Base-by-base conservation (phyloP, 495 filamentous ascomycete genomes). In the Aspergillus haitiensis region DNA sequence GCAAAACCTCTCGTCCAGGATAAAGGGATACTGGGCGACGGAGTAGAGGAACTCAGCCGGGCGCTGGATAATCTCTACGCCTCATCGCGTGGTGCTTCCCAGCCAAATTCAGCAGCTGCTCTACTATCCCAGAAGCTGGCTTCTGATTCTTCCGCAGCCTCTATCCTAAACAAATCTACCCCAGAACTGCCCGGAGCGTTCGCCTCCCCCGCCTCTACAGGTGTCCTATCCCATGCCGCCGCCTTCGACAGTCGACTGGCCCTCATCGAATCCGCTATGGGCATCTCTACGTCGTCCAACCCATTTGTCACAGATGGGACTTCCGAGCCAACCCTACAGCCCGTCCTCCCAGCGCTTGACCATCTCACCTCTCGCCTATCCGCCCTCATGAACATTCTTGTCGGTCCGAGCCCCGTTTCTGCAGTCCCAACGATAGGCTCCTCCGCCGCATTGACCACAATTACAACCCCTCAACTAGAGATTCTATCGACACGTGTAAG, bases 161-260 rank as follows among this genome's bases (percentile, higher is more conserved):
- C 12, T 52, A 37, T 54, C 46, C 18, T 45, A 54, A 11, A 51
- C 42, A 13, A 55, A 50, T 12, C 54, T 42, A 7, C 53, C 49
- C 57, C 31, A 53, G 9, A 56, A 55, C 12, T 58, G 11, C 42
- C 50, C 48, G 59, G 60, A 34, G 34, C 55, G 6, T 66, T 36
- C 79, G 76, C 36, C 84, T 86, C 70, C 84, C 78, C 12, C 70
- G 84, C 56, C 80, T 85, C 56, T 81, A 78, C 59, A 79, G 89
- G 49, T 67, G 75, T 88, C 16, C 81, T 97, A 11, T 84, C 87
- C 16, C 89, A 90, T 66, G 90, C 91, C 6, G 90, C 92, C 27
- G 89, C 93, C 56, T 96, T 98, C 60, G 94, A 97, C 68, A 77
- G 81, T 35, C 86, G 94, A 5, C 80, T 99, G 4, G 76, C 87